Conservation (phyloP, 371 early-diverging fungal species). For the Umbelopsis sp. region DNA sequence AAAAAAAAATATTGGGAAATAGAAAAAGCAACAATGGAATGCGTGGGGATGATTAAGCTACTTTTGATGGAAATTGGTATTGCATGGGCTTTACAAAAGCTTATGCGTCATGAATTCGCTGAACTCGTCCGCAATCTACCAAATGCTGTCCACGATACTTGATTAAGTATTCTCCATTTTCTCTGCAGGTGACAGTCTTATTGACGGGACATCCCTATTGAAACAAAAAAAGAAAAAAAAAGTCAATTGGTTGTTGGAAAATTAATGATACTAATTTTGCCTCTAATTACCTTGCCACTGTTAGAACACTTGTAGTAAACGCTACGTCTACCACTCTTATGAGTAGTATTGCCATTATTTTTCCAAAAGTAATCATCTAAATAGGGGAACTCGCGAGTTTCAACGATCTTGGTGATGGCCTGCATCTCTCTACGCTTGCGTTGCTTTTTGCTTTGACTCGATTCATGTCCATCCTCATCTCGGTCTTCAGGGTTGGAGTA, state of each 20-base stretch:
- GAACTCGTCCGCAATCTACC: conserved; percentile 55
- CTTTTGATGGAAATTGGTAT: not conserved
- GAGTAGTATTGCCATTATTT: conserved; percentile 61
- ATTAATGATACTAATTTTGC: conserved; percentile 9
- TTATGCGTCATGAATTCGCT: conserved; percentile 47
- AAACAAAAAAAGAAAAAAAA: conserved; percentile 8
- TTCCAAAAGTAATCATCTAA: conserved; percentile 64
- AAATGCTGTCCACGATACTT: conserved; percentile 66
- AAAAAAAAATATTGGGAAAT: not conserved
- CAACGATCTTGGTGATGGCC: conserved; percentile 66
- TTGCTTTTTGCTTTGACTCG: conserved; percentile 20
- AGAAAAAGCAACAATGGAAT: not conserved
- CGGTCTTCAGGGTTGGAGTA: conserved; percentile 20
- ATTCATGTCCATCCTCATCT: conserved; percentile 28
- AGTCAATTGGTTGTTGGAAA: not conserved
- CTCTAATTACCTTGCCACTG: conserved; percentile 34
- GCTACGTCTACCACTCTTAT: conserved; percentile 67
- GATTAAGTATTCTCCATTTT: conserved; percentile 61
- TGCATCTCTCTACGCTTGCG: conserved; percentile 67
- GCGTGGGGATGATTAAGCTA: not conserved
- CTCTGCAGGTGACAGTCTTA: conserved; percentile 64
- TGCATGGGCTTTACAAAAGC: not conserved
- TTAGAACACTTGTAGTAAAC: conserved; percentile 58
- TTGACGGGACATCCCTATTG: conserved; percentile 60
- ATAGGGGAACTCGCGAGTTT: conserved; percentile 60